These are phyloP conservation scores for Candida dubliniensis DNA, from an alignment of 1,139 yeast species.

Conservation along the genomic window DNA sequence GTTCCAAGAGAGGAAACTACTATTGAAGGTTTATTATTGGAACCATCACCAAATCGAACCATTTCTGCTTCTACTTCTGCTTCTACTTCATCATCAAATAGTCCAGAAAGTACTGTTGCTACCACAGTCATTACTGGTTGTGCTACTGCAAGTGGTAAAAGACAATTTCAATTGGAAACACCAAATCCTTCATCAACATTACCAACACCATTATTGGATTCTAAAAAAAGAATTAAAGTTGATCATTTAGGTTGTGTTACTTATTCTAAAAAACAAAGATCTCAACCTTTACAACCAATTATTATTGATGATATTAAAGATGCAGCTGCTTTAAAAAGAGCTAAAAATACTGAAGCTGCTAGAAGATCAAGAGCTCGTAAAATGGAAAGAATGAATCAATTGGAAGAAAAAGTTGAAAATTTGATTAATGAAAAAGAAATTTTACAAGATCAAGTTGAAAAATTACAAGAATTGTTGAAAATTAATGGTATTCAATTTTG, in stretches of 20 bases:
- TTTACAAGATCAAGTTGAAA: conserved; percentile 58
- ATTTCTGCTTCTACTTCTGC: conserved; percentile 15
- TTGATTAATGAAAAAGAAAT: conserved; percentile 54
- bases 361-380: conserved; percentile 93
- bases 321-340: conserved; percentile 76
- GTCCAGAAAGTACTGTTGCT: conserved; percentile 10
- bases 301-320: conserved; percentile 53
- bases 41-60: conserved; percentile 14
- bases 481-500: conserved; percentile 22
- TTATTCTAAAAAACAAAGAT: conserved; percentile 62
- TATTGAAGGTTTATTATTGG: conserved; percentile 17
- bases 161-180: conserved; percentile 28
- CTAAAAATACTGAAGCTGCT: conserved; percentile 96
- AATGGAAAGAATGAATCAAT: conserved; percentile 80
- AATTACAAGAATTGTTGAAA: conserved; percentile 51
- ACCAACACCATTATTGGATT: conserved; percentile 33
- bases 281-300: conserved; percentile 66
- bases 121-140: conserved; percentile 12
- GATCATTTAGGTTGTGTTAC: conserved; percentile 66
- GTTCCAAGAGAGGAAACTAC: conserved; percentile 23
- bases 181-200: conserved; percentile 37
- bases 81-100: background rate
- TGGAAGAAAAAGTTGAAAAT: conserved; percentile 74
- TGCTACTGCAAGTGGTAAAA: conserved; percentile 10
- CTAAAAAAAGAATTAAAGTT: conserved; percentile 26